Conservation (phyloP, 2,329 filamentous ascomycete genomes). For the Monosporascus cannonballus region DNA sequence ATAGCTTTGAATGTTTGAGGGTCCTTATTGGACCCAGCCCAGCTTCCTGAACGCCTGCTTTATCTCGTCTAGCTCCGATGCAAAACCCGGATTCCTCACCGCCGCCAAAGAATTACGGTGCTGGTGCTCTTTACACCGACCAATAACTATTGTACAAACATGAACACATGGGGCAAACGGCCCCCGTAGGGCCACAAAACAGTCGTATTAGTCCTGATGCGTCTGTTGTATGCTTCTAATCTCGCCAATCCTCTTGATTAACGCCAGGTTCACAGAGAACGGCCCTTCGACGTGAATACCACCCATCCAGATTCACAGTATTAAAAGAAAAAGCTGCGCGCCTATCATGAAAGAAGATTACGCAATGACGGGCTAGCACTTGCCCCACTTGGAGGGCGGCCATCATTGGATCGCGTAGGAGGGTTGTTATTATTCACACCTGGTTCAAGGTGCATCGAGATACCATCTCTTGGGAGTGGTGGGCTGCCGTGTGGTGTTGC, state of each 20-base stretch:
- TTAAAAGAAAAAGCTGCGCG: not conserved
- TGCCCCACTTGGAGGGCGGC: constrained; percentile 51
- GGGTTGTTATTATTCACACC: constrained; percentile 23
- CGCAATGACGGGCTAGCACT: constrained; percentile 72
- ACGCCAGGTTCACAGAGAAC: not conserved
- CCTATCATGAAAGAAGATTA: constrained; percentile 58
- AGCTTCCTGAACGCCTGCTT: not conserved
- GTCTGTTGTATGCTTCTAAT: not conserved
- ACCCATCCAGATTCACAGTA: not conserved
- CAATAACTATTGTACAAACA: not conserved
- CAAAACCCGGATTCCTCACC: not conserved
- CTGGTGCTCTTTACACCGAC: not conserved
- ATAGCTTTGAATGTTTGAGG: too few species aligned
- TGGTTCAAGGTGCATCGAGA: constrained; percentile 24
- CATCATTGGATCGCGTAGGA: constrained; percentile 26
- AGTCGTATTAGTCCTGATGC: not conserved
- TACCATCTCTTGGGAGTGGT: constrained; percentile 35
- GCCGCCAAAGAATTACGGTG: too few species aligned
- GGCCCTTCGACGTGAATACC: not conserved
- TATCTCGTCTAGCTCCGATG: not conserved
- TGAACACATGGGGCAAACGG: not conserved
- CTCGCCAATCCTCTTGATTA: not conserved
- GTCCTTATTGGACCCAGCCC: too few species aligned
- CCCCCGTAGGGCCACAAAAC: not conserved
- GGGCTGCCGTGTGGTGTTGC: constrained; percentile 40